Evolutionary conservation across 305 asterid species (phyloP).

Genomic region (Lippia alba): DNA sequence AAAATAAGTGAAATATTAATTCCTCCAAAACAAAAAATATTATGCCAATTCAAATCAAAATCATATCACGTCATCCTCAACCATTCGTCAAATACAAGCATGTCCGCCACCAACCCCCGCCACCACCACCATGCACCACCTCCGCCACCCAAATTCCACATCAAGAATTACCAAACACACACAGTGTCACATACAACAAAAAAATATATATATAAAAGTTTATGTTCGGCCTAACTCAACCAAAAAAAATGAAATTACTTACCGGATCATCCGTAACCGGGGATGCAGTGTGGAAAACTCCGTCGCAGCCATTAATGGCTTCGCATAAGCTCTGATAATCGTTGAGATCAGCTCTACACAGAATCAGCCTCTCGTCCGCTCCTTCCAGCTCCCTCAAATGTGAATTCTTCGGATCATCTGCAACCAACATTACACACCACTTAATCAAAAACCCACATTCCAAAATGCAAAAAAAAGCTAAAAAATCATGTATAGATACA

Average conservation of each 20-base stretch:
- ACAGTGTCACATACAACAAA: too few species aligned
- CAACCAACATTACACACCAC: not conserved
- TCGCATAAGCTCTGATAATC: conserved; percentile 74
- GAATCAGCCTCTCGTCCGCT: conserved; percentile 75
- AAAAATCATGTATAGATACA: not conserved
- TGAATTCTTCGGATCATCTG: conserved; percentile 79
- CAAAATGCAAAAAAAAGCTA: not conserved
- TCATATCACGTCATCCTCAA: not conserved
- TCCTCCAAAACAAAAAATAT: not conserved
- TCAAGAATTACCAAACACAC: not conserved
- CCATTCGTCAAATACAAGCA: conserved; percentile 31
- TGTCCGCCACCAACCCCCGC: conserved; percentile 33
- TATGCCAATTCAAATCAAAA: not conserved
- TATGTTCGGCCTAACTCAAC: not conserved
- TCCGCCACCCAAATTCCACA: conserved; percentile 7
- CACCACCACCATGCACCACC: conserved; percentile 30
- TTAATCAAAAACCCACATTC: not conserved
- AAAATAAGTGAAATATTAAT: not conserved
- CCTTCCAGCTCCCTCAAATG: conserved; percentile 92
- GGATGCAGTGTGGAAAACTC: conserved; percentile 95
- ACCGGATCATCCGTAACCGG: conserved; percentile 98
- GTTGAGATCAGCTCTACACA: conserved; percentile 77
- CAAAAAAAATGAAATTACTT: conserved; percentile 25
- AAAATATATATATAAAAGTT: not conserved
- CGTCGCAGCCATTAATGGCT: conserved; percentile 91